Conservation (phyloP, 441 rosid genomes). For the Corymbia citriodora region DNA sequence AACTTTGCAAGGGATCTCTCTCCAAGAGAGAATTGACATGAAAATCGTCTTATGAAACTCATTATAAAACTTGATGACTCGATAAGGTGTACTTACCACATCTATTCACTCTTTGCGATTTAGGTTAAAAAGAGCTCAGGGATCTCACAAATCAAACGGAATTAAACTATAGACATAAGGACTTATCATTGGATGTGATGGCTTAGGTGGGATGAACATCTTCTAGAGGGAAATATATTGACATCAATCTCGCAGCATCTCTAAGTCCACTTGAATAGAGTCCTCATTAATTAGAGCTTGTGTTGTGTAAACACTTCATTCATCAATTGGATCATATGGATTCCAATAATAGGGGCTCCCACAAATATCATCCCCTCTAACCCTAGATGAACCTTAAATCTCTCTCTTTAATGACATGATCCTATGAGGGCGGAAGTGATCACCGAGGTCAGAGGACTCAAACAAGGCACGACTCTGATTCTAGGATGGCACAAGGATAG, state of each 20-base stretch:
- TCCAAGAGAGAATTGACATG: not conserved
- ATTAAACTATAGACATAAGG: not conserved
- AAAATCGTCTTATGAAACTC: not conserved
- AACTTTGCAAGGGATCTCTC: not conserved
- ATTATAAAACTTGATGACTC: not conserved
- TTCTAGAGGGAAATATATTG: not conserved
- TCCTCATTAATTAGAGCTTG: not conserved
- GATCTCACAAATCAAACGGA: not conserved
- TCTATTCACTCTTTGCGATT: not conserved
- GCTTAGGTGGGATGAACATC: not conserved
- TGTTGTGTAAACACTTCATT: not conserved
- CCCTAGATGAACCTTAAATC: not conserved
- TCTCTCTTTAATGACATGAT: too few species aligned
- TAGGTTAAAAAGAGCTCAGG: not conserved
- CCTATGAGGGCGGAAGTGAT: too few species aligned
- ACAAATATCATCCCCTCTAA: not conserved
- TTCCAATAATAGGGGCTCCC: not conserved
- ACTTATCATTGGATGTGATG: not conserved
- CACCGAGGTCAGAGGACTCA: too few species aligned
- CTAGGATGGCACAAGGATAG: too few species aligned
- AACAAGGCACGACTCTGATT: too few species aligned
- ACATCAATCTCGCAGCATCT: not conserved
- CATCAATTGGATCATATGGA: not conserved
- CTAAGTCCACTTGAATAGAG: not conserved
- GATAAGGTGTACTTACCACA: not conserved